Percentiles rank a stretch among this genome's conserved stretches.
Conservation (phyloP, 768 basidiomycete genomes). For the Paxillus rubicundulus region DNA sequence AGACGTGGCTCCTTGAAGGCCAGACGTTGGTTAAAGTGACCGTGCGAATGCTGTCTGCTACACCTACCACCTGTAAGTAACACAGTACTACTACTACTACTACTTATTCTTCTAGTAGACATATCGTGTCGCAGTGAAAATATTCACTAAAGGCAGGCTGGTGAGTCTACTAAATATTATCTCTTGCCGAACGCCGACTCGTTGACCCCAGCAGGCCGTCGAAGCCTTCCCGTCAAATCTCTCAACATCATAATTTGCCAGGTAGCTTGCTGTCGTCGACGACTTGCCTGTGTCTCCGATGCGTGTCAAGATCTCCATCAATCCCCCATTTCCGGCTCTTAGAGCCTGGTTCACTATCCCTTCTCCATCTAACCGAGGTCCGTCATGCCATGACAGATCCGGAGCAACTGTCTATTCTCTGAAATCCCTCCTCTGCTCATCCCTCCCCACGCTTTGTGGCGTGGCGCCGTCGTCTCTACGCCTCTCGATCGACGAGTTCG, state of each 20-base stretch:
- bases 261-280: background rate
- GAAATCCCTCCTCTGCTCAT: slow-evolving; percentile 19
- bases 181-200: no score
- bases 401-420: slow-evolving; percentile 11
- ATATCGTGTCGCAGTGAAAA: no score
- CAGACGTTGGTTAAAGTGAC: background rate
- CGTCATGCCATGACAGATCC: slow-evolving; percentile 2
- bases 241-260: no score
- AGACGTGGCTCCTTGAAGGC: slow-evolving; percentile 6
- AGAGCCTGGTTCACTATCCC: slow-evolving; percentile 52
- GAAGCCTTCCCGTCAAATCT: no score
- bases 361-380: background rate
- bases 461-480: slow-evolving; percentile 3
- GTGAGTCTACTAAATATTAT: background rate
- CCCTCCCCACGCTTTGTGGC: slow-evolving; percentile 10
- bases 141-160: no score
- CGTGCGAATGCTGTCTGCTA: slow-evolving; percentile 4
- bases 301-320: slow-evolving; percentile 52
- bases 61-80: no score
- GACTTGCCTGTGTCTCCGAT: slow-evolving; percentile 15
- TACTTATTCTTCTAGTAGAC: no score
- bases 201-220: background rate
- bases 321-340: slow-evolving; percentile 44
- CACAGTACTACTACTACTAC: no score
- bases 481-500: slow-evolving; percentile 29